Conservation (phyloP, 163 green algal species). For the Trebouxia gelatinosa region DNA sequence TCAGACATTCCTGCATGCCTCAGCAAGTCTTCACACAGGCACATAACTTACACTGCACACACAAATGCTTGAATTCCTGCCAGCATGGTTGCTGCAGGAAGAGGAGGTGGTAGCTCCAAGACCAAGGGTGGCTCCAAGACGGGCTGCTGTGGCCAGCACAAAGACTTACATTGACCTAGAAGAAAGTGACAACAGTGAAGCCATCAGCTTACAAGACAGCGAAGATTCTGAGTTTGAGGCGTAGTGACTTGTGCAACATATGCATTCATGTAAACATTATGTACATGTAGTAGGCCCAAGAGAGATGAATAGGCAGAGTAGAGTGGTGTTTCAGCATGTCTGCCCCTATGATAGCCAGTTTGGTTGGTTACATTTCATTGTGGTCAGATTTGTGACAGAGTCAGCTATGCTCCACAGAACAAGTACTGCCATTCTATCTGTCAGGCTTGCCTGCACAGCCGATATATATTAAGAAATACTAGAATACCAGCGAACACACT, state of each 20-base stretch:
- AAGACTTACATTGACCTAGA: slow-evolving; percentile 35
- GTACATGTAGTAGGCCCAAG: neutral
- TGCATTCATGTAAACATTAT: neutral
- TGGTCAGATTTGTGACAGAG: neutral
- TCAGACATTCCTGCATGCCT: neutral
- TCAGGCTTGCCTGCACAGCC: no score
- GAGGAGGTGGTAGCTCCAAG: slow-evolving; percentile 16
- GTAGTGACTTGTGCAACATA: neutral
- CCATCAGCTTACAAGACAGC: slow-evolving; percentile 21
- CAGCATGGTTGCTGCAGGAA: neutral
- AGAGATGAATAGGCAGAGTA: no score
- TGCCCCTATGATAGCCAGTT: neutral
- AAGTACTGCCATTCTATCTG: no score
- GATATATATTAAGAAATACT: no score
- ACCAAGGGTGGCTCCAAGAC: slow-evolving; percentile 28
- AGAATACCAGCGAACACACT: no score
- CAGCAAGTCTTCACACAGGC: neutral
- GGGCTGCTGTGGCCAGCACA: slow-evolving; percentile 33
- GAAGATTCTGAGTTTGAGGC: slow-evolving; percentile 43
- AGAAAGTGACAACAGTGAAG: slow-evolving; percentile 36
- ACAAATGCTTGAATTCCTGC: neutral
- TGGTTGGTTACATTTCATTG: no score
- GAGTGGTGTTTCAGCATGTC: neutral
- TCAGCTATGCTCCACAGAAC: neutral
- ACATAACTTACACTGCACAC: neutral